phyloP scores from a whole-genome alignment of 2,329 filamentous ascomycete genomes.

The Colletotrichum incanum region DNA sequence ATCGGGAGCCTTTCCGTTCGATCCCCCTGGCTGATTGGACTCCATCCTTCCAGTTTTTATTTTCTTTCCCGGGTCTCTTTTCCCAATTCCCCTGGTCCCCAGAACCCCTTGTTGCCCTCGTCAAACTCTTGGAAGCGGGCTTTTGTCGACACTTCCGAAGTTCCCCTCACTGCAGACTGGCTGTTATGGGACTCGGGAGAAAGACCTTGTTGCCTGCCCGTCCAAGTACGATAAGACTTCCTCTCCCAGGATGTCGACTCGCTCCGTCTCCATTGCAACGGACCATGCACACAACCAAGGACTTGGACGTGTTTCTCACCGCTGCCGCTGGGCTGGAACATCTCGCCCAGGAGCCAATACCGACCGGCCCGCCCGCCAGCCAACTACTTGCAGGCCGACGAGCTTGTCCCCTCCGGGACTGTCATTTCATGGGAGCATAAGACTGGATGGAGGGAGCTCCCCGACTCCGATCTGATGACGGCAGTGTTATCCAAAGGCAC shows the following conservation, averaged over 20 bases:
- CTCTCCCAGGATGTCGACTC: background rate
- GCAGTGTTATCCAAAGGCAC: constrained; percentile 12
- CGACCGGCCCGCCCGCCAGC: background rate
- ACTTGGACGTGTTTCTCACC: constrained; percentile 8
- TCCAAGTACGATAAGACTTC: background rate
- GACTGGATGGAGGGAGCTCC: background rate
- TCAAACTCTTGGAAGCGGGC: background rate
- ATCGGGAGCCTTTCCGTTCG: constrained; percentile 27
- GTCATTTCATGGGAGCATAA: constrained; percentile 3
- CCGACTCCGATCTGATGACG: constrained; percentile 16
- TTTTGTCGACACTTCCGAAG: background rate
- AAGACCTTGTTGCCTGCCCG: background rate
- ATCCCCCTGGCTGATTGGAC: constrained; percentile 8
- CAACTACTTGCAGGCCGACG: background rate
- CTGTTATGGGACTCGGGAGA: background rate
- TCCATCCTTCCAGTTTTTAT: background rate
- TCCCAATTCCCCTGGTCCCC: background rate
- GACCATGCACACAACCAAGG: background rate
- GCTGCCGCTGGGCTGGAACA: background rate
- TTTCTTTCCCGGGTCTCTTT: constrained; percentile 2
- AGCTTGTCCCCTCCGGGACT: background rate
- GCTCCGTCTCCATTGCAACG: background rate
- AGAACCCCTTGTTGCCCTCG: constrained; percentile 12
- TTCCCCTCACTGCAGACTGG: background rate
- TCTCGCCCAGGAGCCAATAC: background rate